Base-by-base conservation (phyloP, 495 filamentous ascomycete genomes). In the Neurospora sp. region DNA sequence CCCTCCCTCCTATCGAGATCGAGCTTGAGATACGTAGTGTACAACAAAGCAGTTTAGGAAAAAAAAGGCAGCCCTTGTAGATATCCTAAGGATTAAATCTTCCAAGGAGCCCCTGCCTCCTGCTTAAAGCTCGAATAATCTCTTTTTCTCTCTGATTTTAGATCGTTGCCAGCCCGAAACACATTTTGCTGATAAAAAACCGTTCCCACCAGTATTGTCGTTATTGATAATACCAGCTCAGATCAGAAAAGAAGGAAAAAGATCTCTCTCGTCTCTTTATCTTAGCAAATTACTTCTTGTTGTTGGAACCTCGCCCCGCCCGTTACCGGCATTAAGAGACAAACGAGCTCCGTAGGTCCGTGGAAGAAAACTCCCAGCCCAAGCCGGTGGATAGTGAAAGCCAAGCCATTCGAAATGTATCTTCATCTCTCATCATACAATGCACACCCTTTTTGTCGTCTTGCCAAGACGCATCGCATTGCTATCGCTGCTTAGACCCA, bases 11-110 rank as follows among this genome's bases (percentile, higher is more conserved):
- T 27, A 31, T 59, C 11, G 20, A 59, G 48, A 27, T 54, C 46
- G 46, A 54, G n/a, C 54, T 54, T 16, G 27, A 4, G 27, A 66
- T 16, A 66, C 48, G 76, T 81, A 81, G 76, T 81, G 79, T 81
- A 81, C 78, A 81, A 81, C 79, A 78, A 79, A 81, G 79, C 76
- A 73, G 31, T 35, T 35, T 35, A 35, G 31, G 31, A 35, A 35
- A 72, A 59, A 66, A 66, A 66, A 66, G 11, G 42, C 3, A 35
- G 31, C 42, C 42, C 18, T 46, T 46, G 42, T n/a, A 46, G n/a
- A 46, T 46, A 14, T 12, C 11, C 11, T 35, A 3, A 35, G 31
- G 31, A 35, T 40, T 40, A n/a, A 44, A 44, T 44, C 41, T 44
- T 44, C 41, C 42, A 46, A 0, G 18, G 0, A n/a, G 42, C 42